phyloP scores from a whole-genome alignment of 345 rosid genomes.

The Rubroshorea leprosula region DNA sequence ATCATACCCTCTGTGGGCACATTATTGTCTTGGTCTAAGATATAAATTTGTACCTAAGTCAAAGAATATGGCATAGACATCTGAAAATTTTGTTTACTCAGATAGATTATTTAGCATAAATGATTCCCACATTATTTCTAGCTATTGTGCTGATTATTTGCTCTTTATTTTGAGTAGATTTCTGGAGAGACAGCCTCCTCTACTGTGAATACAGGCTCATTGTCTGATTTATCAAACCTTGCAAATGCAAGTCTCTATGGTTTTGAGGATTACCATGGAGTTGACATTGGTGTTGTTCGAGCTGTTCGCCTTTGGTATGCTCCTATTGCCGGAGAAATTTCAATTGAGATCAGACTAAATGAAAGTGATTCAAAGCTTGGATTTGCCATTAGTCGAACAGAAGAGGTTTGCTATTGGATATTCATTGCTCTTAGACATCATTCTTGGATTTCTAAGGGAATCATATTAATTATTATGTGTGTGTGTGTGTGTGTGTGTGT shows the following conservation, averaged over 20 bases:
- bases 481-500: too few species aligned
- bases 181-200: constrained; percentile 95
- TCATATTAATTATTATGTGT: too few species aligned
- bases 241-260: constrained; percentile 82
- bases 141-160: background rate
- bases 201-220: constrained; percentile 71
- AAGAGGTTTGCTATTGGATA: constrained; percentile 49
- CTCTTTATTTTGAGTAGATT: constrained; percentile 42
- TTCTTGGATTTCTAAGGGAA: background rate
- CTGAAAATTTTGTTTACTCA: too few species aligned
- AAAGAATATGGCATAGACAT: too few species aligned
- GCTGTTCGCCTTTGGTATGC: constrained; percentile 92
- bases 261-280: constrained; percentile 96
- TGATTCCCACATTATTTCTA: background rate
- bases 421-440: too few species aligned
- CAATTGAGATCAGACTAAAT: constrained; percentile 61
- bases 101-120: background rate
- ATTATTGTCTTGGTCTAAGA: too few species aligned
- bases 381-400: constrained; percentile 95
- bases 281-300: constrained; percentile 93
- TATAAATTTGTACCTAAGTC: too few species aligned
- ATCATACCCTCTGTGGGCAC: too few species aligned
- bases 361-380: constrained; percentile 86
- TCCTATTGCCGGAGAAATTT: constrained; percentile 62
- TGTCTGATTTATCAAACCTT: constrained; percentile 72